These are phyloP conservation scores for Phytopythium boreale DNA, from an alignment of 352 stramenopile species.

Conservation along the genomic window DNA sequence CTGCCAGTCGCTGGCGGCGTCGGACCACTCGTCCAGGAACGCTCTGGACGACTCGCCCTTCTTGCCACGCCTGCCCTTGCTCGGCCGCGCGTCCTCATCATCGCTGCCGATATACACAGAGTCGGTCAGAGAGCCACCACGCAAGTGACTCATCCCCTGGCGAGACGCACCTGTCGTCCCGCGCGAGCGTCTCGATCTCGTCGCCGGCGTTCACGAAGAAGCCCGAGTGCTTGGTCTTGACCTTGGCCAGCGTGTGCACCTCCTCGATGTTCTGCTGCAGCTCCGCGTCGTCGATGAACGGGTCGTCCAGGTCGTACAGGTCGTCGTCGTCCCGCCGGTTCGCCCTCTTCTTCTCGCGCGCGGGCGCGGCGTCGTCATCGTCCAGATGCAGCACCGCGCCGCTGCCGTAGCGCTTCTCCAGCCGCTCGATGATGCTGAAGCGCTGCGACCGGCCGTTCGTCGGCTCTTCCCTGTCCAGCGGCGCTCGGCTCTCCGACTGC, in stretches of 20 bases:
- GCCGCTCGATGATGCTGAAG: conserved; percentile 85
- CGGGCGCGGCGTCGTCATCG: conserved; percentile 17
- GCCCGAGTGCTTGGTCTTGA: conserved; percentile 84
- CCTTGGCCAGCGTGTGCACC: conserved; percentile 57
- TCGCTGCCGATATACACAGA: neutral
- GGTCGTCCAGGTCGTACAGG: conserved; percentile 87
- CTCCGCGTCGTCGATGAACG: conserved; percentile 84
- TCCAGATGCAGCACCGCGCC: conserved; percentile 47
- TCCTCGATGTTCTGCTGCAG: conserved; percentile 86
- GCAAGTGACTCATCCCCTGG: neutral
- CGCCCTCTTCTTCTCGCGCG: conserved; percentile 16
- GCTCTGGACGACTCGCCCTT: conserved; percentile 52
- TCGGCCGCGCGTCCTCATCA: conserved; percentile 5
- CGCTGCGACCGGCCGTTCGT: conserved; percentile 33
- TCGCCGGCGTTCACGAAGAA: conserved; percentile 88
- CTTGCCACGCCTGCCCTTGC: conserved; percentile 36
- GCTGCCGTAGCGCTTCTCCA: conserved; percentile 82
- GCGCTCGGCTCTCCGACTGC: neutral
- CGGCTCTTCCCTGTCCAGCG: conserved; percentile 11
- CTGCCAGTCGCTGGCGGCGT: conserved; percentile 70
- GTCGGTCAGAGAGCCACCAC: neutral
- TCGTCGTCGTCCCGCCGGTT: conserved; percentile 74
- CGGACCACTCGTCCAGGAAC: conserved; percentile 63
- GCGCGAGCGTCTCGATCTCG: conserved; percentile 75
- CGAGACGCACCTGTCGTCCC: conserved; percentile 12